These are phyloP conservation scores for Lodderomyces metapsilosis DNA, from an alignment of 1,139 yeast species.

Conservation along the genomic window DNA sequence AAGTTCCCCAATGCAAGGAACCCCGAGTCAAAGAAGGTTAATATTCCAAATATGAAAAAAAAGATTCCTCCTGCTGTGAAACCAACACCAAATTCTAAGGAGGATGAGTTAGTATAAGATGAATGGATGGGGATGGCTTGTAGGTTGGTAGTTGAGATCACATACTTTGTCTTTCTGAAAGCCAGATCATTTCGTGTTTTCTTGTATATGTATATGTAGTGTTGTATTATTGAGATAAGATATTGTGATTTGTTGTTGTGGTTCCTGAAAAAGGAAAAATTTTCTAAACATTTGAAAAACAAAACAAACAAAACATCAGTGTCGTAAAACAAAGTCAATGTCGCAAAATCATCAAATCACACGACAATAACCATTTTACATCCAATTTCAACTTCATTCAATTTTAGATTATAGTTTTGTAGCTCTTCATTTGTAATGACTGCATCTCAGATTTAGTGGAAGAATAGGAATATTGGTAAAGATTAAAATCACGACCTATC, in stretches of 20 bases:
- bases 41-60: conserved; percentile 76
- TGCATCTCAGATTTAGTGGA: no score
- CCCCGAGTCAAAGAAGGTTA: conserved; percentile 87
- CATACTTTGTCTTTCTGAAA: conserved; percentile 76
- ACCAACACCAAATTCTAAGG: conserved; percentile 83
- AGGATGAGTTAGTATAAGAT: conserved; percentile 1
- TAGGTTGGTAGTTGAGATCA: conserved; percentile 14
- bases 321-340: no score
- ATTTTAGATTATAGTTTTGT: no score
- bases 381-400: no score
- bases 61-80: conserved; percentile 85
- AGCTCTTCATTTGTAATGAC: no score
- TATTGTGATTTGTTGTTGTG: no score
- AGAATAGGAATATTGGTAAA: no score
- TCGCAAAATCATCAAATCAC: no score
- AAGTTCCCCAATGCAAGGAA: conserved; percentile 86
- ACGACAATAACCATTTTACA: no score
- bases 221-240: background rate
- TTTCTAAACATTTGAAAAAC: no score
- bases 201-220: background rate
- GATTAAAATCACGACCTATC: no score
- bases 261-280: background rate
- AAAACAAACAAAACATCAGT: no score
- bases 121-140: background rate
- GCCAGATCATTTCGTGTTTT: conserved; percentile 59